Conservation (phyloP, 225 moss, liverwort and hornwort genomes). For the Physcomitrium patens region DNA sequence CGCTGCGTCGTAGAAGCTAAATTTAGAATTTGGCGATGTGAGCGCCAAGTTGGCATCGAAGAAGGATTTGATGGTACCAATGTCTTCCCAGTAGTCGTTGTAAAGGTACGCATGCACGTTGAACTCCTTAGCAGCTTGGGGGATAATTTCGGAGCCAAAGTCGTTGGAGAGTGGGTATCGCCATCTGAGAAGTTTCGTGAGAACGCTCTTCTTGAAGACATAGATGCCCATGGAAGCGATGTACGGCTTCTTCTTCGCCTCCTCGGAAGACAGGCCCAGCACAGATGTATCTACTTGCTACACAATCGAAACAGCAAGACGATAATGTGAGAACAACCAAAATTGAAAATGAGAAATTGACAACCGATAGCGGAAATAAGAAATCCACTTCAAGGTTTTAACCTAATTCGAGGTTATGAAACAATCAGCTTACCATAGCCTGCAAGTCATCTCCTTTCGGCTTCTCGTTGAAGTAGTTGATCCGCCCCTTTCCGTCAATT, state of each 20-base stretch:
- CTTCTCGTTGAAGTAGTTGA: constrained; percentile 79
- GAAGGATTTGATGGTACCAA: no score
- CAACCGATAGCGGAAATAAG: no score
- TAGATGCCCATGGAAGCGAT: constrained; percentile 74
- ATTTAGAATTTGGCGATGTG: background rate
- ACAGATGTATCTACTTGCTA: constrained; percentile 73
- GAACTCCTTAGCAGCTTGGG: constrained; percentile 47
- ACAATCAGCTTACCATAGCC: constrained; percentile 38
- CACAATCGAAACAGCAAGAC: constrained; percentile 23
- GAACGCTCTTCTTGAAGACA: constrained; percentile 36
- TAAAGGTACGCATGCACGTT: constrained; percentile 48
- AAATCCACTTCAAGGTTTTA: no score
- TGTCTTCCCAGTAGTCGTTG: no score
- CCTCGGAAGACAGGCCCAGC: constrained; percentile 59
- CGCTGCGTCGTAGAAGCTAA: constrained; percentile 30
- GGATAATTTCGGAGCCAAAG: constrained; percentile 58
- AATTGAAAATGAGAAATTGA: no score
- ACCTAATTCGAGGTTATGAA: no score
- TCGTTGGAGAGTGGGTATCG: constrained; percentile 54
- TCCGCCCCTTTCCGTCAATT: constrained; percentile 65
- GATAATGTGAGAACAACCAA: no score
- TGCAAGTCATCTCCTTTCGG: constrained; percentile 74
- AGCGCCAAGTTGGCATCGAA: background rate
- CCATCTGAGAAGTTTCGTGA: constrained; percentile 40
- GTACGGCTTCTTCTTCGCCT: constrained; percentile 60